Percentiles rank a stretch among this genome's conserved stretches.
Evolutionary conservation across 179 eudicot genomes (phyloP).

Genomic region (Beta lomatogona): DNA sequence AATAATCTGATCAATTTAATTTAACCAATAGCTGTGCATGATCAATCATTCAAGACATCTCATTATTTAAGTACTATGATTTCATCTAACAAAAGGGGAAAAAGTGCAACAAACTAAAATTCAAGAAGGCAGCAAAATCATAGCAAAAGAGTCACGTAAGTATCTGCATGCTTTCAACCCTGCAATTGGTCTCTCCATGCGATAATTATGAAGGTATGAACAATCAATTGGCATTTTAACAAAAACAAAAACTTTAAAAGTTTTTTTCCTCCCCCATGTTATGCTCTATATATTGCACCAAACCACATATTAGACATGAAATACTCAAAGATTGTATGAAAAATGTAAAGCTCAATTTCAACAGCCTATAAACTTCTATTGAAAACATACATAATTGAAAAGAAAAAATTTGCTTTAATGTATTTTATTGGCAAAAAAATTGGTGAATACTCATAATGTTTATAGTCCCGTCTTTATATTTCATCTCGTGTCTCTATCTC

Average conservation of each 20-base stretch:
- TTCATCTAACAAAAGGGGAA: background rate
- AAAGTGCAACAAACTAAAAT: background rate
- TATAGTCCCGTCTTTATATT: too few species aligned
- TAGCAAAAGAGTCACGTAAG: background rate
- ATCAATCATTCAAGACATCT: constrained; percentile 12
- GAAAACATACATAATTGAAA: background rate
- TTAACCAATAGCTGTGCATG: background rate
- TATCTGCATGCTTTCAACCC: constrained; percentile 15
- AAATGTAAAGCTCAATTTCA: background rate
- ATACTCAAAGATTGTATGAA: background rate
- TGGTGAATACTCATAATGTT: too few species aligned
- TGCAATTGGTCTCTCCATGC: constrained; percentile 6
- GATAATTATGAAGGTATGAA: constrained; percentile 5
- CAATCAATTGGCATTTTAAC: background rate
- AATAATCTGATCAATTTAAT: background rate
- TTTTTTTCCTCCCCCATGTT: background rate
- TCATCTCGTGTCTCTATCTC: too few species aligned
- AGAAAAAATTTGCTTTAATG: too few species aligned
- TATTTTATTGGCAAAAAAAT: too few species aligned
- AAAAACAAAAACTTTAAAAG: too few species aligned
- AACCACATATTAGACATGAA: background rate
- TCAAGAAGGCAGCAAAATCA: constrained; percentile 10
- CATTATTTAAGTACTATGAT: background rate
- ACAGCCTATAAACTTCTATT: too few species aligned
- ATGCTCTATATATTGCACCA: background rate